phyloP scores from a whole-genome alignment of 139 green algal genomes.

The Pycnococcus provasolii region DNA sequence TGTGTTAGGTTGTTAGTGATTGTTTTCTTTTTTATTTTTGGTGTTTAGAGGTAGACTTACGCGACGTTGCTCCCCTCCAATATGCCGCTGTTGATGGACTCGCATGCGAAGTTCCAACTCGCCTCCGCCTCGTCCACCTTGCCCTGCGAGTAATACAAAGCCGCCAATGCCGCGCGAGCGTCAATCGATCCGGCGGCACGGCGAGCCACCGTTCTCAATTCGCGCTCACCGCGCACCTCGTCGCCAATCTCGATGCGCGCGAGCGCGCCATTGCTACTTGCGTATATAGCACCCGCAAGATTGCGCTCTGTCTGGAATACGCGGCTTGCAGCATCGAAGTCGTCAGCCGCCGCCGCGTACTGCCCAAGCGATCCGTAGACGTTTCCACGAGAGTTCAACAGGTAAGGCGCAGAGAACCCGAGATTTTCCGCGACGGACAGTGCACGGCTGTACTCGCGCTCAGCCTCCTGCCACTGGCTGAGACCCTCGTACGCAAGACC shows the following conservation, averaged over 20 bases:
- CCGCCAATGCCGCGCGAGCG: slow-evolving; percentile 65
- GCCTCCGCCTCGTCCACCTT: slow-evolving; percentile 43
- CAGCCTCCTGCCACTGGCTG: slow-evolving; percentile 46
- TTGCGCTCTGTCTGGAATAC: slow-evolving; percentile 38
- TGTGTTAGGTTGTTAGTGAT: too few species aligned
- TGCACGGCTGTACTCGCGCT: slow-evolving; percentile 48
- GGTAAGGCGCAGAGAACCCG: slow-evolving; percentile 45
- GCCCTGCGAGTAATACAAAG: slow-evolving; percentile 58
- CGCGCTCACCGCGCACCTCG: neutral
- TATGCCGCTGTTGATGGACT: slow-evolving; percentile 39
- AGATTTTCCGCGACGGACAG: slow-evolving; percentile 10
- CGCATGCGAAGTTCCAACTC: slow-evolving; percentile 64
- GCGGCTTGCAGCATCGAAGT: slow-evolving; percentile 38
- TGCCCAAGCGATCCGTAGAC: slow-evolving; percentile 51
- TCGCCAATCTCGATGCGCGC: slow-evolving; percentile 10
- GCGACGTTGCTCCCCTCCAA: slow-evolving; percentile 17
- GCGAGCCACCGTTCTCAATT: slow-evolving; percentile 51
- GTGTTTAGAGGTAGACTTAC: too few species aligned
- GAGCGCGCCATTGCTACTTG: slow-evolving; percentile 41
- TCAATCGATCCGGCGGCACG: slow-evolving; percentile 62
- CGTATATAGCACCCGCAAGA: slow-evolving; percentile 47
- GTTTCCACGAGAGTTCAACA: slow-evolving; percentile 70
- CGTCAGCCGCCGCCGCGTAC: slow-evolving; percentile 40
- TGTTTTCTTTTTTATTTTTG: too few species aligned
- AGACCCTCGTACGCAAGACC: slow-evolving; percentile 68